Percentiles rank a stretch among this genome's conserved stretches.
Evolutionary conservation across 2,329 filamentous ascomycete species (phyloP).

Genomic region (Diaporthe sp.): DNA sequence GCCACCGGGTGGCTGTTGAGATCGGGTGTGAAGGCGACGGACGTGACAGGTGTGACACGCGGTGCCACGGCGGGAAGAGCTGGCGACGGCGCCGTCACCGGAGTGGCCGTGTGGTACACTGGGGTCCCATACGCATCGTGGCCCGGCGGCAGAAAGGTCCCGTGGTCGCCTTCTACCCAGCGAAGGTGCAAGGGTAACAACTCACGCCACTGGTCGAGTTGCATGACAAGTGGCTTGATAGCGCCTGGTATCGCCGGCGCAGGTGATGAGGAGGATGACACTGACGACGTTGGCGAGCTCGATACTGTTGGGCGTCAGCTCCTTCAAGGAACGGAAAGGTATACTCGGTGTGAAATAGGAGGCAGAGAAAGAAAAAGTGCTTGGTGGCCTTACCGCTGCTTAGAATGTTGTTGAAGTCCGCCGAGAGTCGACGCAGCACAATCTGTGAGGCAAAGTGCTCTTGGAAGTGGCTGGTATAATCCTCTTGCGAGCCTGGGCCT

Average conservation of each 20-base stretch:
- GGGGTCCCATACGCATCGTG: slow-evolving; percentile 38
- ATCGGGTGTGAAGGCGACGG: slow-evolving; percentile 61
- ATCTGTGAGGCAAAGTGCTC: slow-evolving; percentile 74
- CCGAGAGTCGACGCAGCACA: slow-evolving; percentile 66
- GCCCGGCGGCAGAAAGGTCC: slow-evolving; percentile 54
- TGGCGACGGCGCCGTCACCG: slow-evolving; percentile 44
- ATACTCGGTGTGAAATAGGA: background rate
- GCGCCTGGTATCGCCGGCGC: slow-evolving; percentile 50
- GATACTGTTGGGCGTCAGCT: slow-evolving; percentile 5
- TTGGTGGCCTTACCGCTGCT: slow-evolving; percentile 60
- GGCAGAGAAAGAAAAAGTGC: slow-evolving; percentile 27
- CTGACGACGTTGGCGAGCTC: slow-evolving; percentile 38
- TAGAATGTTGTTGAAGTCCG: slow-evolving; percentile 66
- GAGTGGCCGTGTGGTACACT: slow-evolving; percentile 44
- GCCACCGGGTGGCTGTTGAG: slow-evolving; percentile 58
- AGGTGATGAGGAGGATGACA: slow-evolving; percentile 4
- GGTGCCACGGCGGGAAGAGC: background rate
- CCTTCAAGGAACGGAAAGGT: no score
- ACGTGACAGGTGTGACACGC: background rate
- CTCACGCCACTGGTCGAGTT: slow-evolving; percentile 71
- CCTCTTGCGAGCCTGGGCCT: slow-evolving; percentile 60
- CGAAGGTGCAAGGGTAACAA: slow-evolving; percentile 67
- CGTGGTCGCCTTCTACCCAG: slow-evolving; percentile 68
- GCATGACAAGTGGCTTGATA: slow-evolving; percentile 65
- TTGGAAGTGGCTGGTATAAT: slow-evolving; percentile 65